Evolutionary conservation across 1,284 basidiomycete species (phyloP).

Genomic region (Athelia sp.): DNA sequence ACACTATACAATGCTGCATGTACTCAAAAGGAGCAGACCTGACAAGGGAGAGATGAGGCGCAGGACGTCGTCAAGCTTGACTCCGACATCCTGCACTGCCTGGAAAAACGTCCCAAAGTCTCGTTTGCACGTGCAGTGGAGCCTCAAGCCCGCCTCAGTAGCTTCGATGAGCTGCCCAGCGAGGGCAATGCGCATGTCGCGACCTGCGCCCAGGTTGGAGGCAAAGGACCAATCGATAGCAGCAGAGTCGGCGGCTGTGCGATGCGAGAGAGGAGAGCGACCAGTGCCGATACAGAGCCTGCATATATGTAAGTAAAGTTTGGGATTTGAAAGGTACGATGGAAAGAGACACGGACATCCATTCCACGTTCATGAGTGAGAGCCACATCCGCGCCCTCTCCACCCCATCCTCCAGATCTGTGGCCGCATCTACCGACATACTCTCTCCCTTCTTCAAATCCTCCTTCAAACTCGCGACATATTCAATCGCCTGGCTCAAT

Average conservation of each 20-base stretch:
- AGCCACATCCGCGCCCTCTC: conserved; percentile 39
- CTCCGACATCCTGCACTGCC: conserved; percentile 20
- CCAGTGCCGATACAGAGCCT: conserved; percentile 38
- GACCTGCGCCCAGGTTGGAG: conserved; percentile 17
- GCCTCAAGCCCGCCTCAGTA: conserved; percentile 23
- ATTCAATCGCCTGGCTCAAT: conserved; percentile 28
- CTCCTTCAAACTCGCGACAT: conserved; percentile 21
- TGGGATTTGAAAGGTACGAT: too few species aligned
- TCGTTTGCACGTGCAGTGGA: conserved; percentile 20
- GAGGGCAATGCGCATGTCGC: conserved; percentile 32
- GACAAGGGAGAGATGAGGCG: background rate
- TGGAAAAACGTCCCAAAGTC: conserved; percentile 28
- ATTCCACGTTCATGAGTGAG: conserved; percentile 30
- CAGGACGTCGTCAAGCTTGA: conserved; percentile 3
- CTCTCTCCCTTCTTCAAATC: conserved; percentile 17
- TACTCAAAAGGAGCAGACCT: background rate
- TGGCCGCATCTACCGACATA: background rate
- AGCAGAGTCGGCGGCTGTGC: conserved; percentile 19
- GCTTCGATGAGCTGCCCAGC: conserved; percentile 26
- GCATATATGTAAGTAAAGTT: background rate
- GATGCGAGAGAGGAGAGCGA: conserved; percentile 28
- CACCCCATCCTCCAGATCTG: conserved; percentile 23
- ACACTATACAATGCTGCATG: too few species aligned
- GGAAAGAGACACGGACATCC: conserved; percentile 25
- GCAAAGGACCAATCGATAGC: conserved; percentile 20